Base-by-base conservation (phyloP, 805 yeast species). In the Yarrowia deformans region DNA sequence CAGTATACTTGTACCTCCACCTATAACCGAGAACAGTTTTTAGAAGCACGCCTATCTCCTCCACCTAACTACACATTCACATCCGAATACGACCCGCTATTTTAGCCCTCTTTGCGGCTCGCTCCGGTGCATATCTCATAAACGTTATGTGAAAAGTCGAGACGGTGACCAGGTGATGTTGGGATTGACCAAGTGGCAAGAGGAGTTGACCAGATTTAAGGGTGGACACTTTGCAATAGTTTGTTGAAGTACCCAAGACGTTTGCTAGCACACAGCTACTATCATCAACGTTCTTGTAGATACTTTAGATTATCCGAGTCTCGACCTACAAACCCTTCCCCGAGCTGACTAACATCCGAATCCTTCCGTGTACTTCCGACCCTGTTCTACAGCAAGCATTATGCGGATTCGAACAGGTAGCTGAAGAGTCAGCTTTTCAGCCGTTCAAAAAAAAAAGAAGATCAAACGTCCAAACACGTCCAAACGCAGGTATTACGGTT, bases 1-100 rank as follows among this genome's bases (percentile, higher is more conserved):
- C 4, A 2, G 29, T 23, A 23, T 23, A 23, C 29, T 23, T 23
- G 29, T 39, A 39, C 14, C 9, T 9, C 40, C 40, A 39, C 14
- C 40, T 39, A 39, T 39, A 39, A 12, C 40, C 40, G 40, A 23
- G 29, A 23, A 23, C 29, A 23, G 29, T 4, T 23, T 23, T 2
- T 23, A 23, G 29, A 23, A 23, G 29, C 29, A 23, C 29, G 29
- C 29, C 3, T 23, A 23, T 23, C 29, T 23, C 29, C 29, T 23
- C 29, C 29, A 23, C 55, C 10, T 16, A 23, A 49, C 18, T 8
- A 29, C 37, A n/a, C 19, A 4, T 49, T 39, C 19, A 50, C 35
- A 50, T 50, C 56, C 58, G 58, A 52, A 52, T 52, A 52, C 58
- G 58, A 50, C 56, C 56, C 56, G 56, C 52, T 14, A 14, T 14